Evolutionary conservation across 2,329 filamentous ascomycete genomes (phyloP).

Genomic region (Sporothrix phasma): DNA sequence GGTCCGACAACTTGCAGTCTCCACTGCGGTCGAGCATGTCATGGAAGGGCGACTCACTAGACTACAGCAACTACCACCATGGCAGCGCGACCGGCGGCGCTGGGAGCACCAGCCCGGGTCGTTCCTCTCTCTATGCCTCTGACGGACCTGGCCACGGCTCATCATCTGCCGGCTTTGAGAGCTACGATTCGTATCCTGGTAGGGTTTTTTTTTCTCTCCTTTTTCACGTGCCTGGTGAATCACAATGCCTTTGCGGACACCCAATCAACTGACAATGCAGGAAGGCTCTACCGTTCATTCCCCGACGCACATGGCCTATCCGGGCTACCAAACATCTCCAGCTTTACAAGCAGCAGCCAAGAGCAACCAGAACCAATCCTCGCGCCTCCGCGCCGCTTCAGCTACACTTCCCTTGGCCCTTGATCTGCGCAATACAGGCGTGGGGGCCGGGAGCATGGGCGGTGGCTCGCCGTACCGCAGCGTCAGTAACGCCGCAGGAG

Average conservation of each 20-base stretch:
- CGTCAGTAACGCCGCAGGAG: slow-evolving; percentile 16
- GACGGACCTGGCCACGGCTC: slow-evolving; percentile 35
- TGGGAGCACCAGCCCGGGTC: slow-evolving; percentile 26
- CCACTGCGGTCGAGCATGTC: slow-evolving; percentile 51
- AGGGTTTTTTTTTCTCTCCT: slow-evolving; percentile 23
- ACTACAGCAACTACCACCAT: slow-evolving; percentile 38
- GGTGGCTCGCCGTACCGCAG: slow-evolving; percentile 29
- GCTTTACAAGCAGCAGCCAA: slow-evolving; percentile 31
- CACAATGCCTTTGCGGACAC: too few species aligned
- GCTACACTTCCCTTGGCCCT: slow-evolving; percentile 33
- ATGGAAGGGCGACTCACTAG: slow-evolving; percentile 52
- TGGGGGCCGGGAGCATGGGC: background rate
- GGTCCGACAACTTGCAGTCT: slow-evolving; percentile 49
- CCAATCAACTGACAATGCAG: slow-evolving; percentile 18
- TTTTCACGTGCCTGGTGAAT: too few species aligned
- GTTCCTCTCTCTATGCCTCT: slow-evolving; percentile 37
- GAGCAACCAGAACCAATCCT: slow-evolving; percentile 30
- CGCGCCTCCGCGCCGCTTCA: slow-evolving; percentile 41
- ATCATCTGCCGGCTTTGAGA: slow-evolving; percentile 30
- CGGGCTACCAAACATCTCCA: slow-evolving; percentile 30
- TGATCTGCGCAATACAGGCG: slow-evolving; percentile 28
- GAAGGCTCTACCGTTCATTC: slow-evolving; percentile 39
- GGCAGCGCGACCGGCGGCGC: slow-evolving; percentile 18
- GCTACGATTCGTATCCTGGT: slow-evolving; percentile 48
- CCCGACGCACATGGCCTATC: slow-evolving; percentile 41